phyloP scores from a whole-genome alignment of 441 rosid species.

The Syzygium malaccense region DNA sequence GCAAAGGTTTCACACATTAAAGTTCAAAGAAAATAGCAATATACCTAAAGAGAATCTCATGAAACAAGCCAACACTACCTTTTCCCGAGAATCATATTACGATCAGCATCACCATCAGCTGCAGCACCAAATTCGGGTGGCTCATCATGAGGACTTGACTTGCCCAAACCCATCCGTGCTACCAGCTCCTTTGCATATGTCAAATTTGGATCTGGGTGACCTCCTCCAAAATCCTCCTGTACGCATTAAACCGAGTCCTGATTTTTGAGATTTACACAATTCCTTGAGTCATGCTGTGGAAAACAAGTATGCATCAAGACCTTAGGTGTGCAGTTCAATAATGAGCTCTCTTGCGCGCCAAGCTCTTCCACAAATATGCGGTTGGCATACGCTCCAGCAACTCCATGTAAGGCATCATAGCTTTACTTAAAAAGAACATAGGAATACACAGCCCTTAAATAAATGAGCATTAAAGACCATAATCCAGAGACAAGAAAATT shows the following conservation, averaged over 20 bases:
- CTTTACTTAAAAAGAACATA: conserved; percentile 23
- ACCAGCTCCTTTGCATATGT: conserved; percentile 98
- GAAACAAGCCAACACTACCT: conserved; percentile 31
- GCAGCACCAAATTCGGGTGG: conserved; percentile 99
- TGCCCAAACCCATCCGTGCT: conserved; percentile 88
- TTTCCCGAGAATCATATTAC: conserved; percentile 98
- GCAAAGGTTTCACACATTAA: background rate
- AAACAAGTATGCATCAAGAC: conserved; percentile 23
- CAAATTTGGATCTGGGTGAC: conserved; percentile 98
- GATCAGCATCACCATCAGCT: conserved; percentile 99
- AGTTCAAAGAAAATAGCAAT: background rate
- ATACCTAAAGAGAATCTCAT: background rate
- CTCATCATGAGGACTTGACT: conserved; percentile 48
- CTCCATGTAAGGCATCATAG: conserved; percentile 95
- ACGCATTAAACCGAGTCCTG: background rate
- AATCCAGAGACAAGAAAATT: background rate
- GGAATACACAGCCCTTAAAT: background rate
- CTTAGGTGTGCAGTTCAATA: conserved; percentile 90
- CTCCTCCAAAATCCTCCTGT: conserved; percentile 99
- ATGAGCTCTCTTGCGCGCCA: conserved; percentile 74
- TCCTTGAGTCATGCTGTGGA: background rate
- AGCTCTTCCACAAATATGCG: conserved; percentile 94
- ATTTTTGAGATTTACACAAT: background rate
- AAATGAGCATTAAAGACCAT: background rate
- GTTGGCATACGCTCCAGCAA: conserved; percentile 93